Evolutionary conservation across 257 asterid species (phyloP), one percentile per base, ranked within the genome.

Genomic region (Solanum gandarillasii): DNA sequence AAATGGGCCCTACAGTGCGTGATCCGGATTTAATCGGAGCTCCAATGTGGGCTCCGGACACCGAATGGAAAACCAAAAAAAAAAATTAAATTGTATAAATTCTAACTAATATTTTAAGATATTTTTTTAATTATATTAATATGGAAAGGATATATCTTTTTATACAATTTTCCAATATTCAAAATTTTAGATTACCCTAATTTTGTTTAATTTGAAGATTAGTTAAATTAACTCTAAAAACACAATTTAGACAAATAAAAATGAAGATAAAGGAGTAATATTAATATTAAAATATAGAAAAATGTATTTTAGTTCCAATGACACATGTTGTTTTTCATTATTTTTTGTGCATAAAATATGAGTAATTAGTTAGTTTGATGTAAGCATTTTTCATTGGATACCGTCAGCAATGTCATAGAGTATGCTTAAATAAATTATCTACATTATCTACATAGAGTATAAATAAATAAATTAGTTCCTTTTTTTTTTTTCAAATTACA

Each of bases 21-120:
- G 5, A 41, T 41, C 48, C 48, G 0, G 2, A 41, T 41, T 41
- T 41, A 41, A 41, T 41, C 48, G 0, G 5, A 41, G 48, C 48
- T 41, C 5, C 14, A 41, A 41, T 41, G 14, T 41, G 48, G 1
- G 5, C 14, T 41, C 14, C 14, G 4, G 0, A 41, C 48, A 41
- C 14, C 13, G 5, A 0, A 1, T 41, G 48, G 0, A 0, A 41
- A 41, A 41, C 14, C 0, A 4, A 41, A 41, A 41, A 41, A 39
- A 41, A 41, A 41, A 5, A 11, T 41, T 41, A 41, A 58, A 58
- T 21, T 7, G 9, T 58, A 55, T 2, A 55, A 62, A 23, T 23
- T 62, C 0, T n/a, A 8, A 62, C 1, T n/a, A 62, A n/a, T 21
- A 52, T 52, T 16, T 52, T 52, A 52, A 52, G 62, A 16, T 52